Percentiles rank a stretch among this genome's conserved stretches.
Evolutionary conservation across 108 stramenopile genomes (phyloP).

Genomic region (Nannochloropsis gaditana): DNA sequence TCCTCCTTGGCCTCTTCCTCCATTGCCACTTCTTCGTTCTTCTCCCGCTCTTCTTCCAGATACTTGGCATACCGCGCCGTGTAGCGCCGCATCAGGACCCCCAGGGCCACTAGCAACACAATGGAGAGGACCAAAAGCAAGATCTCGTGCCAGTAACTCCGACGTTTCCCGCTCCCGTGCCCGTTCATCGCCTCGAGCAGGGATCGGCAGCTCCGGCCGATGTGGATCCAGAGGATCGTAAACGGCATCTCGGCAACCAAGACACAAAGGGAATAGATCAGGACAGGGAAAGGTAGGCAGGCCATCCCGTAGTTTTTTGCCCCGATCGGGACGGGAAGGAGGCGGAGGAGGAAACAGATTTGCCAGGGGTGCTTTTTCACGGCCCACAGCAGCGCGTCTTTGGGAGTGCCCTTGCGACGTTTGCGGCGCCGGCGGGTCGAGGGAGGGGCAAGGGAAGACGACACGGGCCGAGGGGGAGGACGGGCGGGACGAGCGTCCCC

Average conservation of each 20-base stretch:
- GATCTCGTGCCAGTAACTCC: neutral
- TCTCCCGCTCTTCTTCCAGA: neutral
- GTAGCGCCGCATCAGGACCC: neutral
- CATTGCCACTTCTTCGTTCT: neutral
- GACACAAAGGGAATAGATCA: neutral
- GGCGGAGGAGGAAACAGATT: neutral
- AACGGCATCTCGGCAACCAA: neutral
- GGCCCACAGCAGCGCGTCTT: neutral
- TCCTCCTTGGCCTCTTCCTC: neutral
- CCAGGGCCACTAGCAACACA: neutral
- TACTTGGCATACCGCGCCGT: neutral
- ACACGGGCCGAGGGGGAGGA: neutral
- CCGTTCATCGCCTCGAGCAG: slow-evolving; percentile 10
- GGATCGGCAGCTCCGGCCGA: neutral
- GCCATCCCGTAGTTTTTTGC: slow-evolving; percentile 4
- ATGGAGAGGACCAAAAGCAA: neutral
- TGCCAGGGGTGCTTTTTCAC: slow-evolving; percentile 1
- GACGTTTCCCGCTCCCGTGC: neutral
- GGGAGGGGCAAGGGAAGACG: neutral
- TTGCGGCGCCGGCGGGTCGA: neutral
- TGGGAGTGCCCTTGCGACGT: neutral
- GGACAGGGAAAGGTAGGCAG: neutral
- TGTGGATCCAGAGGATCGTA: neutral
- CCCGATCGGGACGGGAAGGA: neutral
- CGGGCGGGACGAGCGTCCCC: neutral